These are phyloP conservation scores for Atkinsonella texensis DNA, from an alignment of 2,329 filamentous ascomycete genomes.

Conservation along the genomic window DNA sequence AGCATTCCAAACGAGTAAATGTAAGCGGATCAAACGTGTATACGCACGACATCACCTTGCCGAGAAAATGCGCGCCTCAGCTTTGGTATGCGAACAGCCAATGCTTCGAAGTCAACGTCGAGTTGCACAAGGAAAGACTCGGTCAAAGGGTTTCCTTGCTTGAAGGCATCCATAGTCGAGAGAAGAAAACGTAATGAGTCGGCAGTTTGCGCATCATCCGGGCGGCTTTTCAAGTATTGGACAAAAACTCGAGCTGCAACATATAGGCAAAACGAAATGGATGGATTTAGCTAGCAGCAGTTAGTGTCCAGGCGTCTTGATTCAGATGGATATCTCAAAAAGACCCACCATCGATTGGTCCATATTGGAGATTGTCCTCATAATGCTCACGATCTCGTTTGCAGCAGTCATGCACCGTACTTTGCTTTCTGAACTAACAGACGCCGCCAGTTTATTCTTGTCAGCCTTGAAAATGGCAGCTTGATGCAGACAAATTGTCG, in stretches of 20 bases:
- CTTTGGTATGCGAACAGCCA: constrained; percentile 49
- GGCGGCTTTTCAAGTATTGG: constrained; percentile 89
- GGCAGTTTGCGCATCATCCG: constrained; percentile 65
- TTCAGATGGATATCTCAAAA: no score
- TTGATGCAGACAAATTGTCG: constrained; percentile 94
- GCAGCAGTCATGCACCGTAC: constrained; percentile 86
- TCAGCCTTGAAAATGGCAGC: constrained; percentile 97
- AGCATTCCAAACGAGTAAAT: neutral
- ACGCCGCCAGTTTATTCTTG: constrained; percentile 65
- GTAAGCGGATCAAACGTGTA: neutral
- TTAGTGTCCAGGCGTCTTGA: no score
- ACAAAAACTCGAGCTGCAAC: constrained; percentile 93
- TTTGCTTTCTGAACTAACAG: constrained; percentile 80
- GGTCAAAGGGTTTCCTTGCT: constrained; percentile 77
- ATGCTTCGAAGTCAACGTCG: constrained; percentile 76
- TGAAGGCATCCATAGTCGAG: constrained; percentile 80
- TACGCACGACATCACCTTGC: constrained; percentile 37
- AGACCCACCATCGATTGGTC: constrained; percentile 71
- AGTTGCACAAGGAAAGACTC: constrained; percentile 92
- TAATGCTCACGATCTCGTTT: constrained; percentile 86
- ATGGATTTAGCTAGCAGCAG: constrained; percentile 69
- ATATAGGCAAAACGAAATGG: constrained; percentile 90
- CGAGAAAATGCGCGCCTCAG: constrained; percentile 43
- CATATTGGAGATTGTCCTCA: constrained; percentile 87
- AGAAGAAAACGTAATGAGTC: constrained; percentile 85